These are phyloP conservation scores for Cinnamomum chago DNA, from an alignment of 164 flowering plant species.

Conservation along the genomic window DNA sequence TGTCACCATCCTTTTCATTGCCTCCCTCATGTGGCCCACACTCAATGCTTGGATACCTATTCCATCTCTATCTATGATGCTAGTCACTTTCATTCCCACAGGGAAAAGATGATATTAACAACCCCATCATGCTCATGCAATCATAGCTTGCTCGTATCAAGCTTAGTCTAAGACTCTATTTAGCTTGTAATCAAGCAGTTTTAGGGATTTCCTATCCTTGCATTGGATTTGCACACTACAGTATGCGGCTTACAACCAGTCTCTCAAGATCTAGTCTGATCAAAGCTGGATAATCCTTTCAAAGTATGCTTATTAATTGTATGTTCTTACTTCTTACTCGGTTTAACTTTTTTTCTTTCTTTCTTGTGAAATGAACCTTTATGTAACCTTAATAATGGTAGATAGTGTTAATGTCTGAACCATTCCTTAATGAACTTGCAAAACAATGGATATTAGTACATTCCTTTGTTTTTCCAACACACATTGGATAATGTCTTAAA, in stretches of 20 bases:
- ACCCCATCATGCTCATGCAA: slow-evolving; percentile 20
- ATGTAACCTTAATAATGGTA: neutral
- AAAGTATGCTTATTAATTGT: neutral
- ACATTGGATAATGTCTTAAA: too few relatives aligned
- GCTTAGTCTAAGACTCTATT: too few relatives aligned
- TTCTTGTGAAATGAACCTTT: neutral
- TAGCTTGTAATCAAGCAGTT: neutral
- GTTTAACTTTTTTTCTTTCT: neutral
- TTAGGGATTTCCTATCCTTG: neutral
- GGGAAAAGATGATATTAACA: slow-evolving; percentile 33
- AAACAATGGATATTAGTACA: neutral
- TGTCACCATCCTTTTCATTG: slow-evolving; percentile 19
- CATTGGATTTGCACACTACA: neutral
- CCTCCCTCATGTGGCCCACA: slow-evolving; percentile 41
- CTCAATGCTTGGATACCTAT: slow-evolving; percentile 44
- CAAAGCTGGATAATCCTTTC: neutral
- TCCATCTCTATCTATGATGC: slow-evolving; percentile 51
- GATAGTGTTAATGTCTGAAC: neutral
- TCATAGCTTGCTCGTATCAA: slow-evolving; percentile 4
- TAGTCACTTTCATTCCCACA: slow-evolving; percentile 50
- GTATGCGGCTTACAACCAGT: neutral
- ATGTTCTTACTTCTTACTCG: neutral
- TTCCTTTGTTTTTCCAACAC: too few relatives aligned
- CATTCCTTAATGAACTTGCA: neutral
- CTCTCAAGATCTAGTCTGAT: neutral